Evolutionary conservation across 768 basidiomycete genomes (phyloP), one percentile per base, ranked within the genome.

Genomic region (Tremella yokohamensis): DNA sequence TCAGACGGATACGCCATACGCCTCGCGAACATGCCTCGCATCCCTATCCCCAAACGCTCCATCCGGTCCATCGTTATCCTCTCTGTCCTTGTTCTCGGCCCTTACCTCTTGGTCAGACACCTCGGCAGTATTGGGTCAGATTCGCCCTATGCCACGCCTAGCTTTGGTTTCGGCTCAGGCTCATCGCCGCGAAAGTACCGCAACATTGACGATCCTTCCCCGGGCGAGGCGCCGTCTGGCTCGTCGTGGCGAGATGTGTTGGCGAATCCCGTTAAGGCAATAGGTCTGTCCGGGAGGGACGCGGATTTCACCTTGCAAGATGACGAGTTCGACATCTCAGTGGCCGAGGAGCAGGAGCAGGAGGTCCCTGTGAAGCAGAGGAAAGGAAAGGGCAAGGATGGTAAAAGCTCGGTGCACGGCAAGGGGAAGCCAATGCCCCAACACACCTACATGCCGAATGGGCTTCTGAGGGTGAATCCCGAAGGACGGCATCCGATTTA

Each of bases 401-500:
- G 47, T 37, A 13, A 7, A 48, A 2, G 45, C 18, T 11, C 11
- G 8, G 49, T 1, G n/a, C 49, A 25, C 22, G 49, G 19, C 49
- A n/a, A 26, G 49, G 20, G 16, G n/a, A 25, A 44, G 18, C 53
- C 11, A 44, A 24, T 40, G 40, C 56, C 66, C 1, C 19, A 50
- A 38, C 69, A 71, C 40, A 51, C 38, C n/a, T 71, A 58, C 42
- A 56, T 64, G 3, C 24, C 57, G 3, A 66, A 68, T 40, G 69
- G 69, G 3, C 48, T 66, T n/a, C 42, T 71, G n/a, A 37, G 49
- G 22, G 61, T 63, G 11, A 67, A 69, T 54, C 54, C 63, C 1
- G 57, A 59, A 20, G 65, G 63, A 0, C 61, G 57, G 18, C 74
- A 75, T 64, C 71, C 74, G 8, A 72, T 75, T 9, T 72, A 60